Evolutionary conservation across 2,329 filamentous ascomycete genomes (phyloP), one percentile per base, ranked within the genome.

Genomic region (Phaeophleospora eucalypticola): DNA sequence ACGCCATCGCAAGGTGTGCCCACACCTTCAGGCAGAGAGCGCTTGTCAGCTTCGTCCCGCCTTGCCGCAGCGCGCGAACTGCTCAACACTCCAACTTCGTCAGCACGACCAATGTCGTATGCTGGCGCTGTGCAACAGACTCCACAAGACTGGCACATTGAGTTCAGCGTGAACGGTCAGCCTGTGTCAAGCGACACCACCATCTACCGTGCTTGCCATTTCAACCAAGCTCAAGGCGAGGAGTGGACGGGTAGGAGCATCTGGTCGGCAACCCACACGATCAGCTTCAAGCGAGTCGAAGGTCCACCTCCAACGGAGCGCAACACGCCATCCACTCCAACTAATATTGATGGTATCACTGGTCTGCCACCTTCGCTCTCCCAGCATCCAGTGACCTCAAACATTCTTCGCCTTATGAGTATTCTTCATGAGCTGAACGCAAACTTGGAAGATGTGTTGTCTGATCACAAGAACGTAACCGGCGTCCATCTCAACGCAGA

Each of bases 81-180:
- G 48, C 56, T 66, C 6, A 69, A 76, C 1, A 64, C 69, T 42
- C 71, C 80, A 0, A 73, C 83, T 1, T 59, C 68, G 56, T 62
- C 73, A 27, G 66, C 68, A 8, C 78, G 84, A 8, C 78, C 84
- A 2, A 81, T 88, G 68, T 89, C 89, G 0, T 95, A 96, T 66
- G 85, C 89, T 18, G 86, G 87, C 43, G 89, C 89, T 3, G 80
- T 94, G 43, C 87, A 90, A 58, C 76, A 87, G 12, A 75, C 81
- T 0, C 88, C 90, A 1, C 86, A 94, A 63, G 90, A 97, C 63
- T 98, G 93, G 93, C 91, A 98, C 61, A 89, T 98, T 51, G 88
- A 97, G 62, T 98, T 98, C 69, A 90, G 82, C 56, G 79, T 97
- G 41, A 86, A 94, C 54, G 86, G 80, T 43, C 89, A 89, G 65